Evolutionary conservation across 2,329 filamentous ascomycete species (phyloP), one percentile per base, ranked within the genome.

Genomic region (Phaeosphaeriaceae sp.): DNA sequence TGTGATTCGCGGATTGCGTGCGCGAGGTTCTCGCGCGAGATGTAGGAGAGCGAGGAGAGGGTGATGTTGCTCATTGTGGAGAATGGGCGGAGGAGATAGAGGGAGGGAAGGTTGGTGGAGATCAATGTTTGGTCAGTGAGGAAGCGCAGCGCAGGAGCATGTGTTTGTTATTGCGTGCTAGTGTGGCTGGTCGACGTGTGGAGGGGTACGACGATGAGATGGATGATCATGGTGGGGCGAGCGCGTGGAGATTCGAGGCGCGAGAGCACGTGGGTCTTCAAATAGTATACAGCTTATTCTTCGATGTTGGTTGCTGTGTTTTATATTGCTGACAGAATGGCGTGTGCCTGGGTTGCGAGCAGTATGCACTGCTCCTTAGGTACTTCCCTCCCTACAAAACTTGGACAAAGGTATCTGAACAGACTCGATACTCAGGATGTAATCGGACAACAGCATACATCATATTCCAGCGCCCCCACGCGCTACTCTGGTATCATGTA

Each of bases 21-120:
- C 0, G 90, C 88, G 52, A 96, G 87, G n/a, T 84, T 80, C 62
- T 90, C 83, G 62, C 74, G 88, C 10, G 86, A 84, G 68, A 96
- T 88, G 73, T 87, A 88, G 67, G 85, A 81, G 33, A 96, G 84
- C 47, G 79, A 84, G 41, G 85, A 82, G 54, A 93, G 83, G 7
- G 85, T 86, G 50, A 86, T 79, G 74, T 84, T 84, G n/a, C 61
- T 60, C 63, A 64, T 64, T 21, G 15, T 53, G 45, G 51, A 46
- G 24, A 25, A 52, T 54, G 54, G 47, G 22, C 33, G 66, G 24
- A 50, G 6, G 31, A 13, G 31, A 11, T 7, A 15, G 11, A 13
- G 13, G 3, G 11, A 11, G 31, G 3, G 31, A 42, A 19, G 25
- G 68, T 65, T 61, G 64, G 41, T 33, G 60, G 41, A 56, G 67